Evolutionary conservation across 192 early-diverging fungal species (phyloP).

Genomic region (Helicostylum pulchrum): DNA sequence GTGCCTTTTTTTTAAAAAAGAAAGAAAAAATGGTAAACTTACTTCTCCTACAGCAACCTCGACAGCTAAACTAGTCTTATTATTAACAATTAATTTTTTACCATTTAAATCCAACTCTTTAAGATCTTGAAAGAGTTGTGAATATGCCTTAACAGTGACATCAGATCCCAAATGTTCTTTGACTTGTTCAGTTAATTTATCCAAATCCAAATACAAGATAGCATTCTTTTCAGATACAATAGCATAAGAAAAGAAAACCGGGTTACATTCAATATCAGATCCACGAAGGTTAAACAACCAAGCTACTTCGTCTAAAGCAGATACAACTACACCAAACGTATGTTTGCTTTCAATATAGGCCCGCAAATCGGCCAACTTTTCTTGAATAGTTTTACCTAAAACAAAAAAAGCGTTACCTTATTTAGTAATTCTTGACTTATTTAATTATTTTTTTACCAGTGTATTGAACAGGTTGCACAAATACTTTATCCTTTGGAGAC

Average conservation of each 20-base stretch:
- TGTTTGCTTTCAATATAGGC: slow-evolving; percentile 57
- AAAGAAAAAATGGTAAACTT: neutral
- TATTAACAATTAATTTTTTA: slow-evolving; percentile 63
- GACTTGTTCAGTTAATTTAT: slow-evolving; percentile 64
- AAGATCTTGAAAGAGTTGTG: slow-evolving; percentile 75
- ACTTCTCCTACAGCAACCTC: slow-evolving; percentile 68
- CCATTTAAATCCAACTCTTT: slow-evolving; percentile 6
- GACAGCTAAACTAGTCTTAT: slow-evolving; percentile 70
- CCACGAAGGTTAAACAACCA: slow-evolving; percentile 98
- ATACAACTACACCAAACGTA: slow-evolving; percentile 73
- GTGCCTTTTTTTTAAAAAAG: neutral
- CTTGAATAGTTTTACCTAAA: slow-evolving; percentile 28
- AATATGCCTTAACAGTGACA: slow-evolving; percentile 71
- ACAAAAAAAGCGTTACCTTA: neutral
- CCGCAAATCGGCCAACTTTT: slow-evolving; percentile 74
- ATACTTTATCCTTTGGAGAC: slow-evolving; percentile 63
- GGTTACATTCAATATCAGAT: slow-evolving; percentile 93
- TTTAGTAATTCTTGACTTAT: neutral
- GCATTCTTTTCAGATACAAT: slow-evolving; percentile 68
- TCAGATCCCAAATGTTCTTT: slow-evolving; percentile 55
- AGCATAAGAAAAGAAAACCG: slow-evolving; percentile 93
- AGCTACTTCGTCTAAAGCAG: slow-evolving; percentile 92
- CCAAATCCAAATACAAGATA: slow-evolving; percentile 74
- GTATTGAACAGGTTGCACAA: slow-evolving; percentile 68
- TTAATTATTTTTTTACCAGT: slow-evolving; percentile 47